Base-by-base conservation (phyloP, 768 basidiomycete species). In the Boletus sp. region DNA sequence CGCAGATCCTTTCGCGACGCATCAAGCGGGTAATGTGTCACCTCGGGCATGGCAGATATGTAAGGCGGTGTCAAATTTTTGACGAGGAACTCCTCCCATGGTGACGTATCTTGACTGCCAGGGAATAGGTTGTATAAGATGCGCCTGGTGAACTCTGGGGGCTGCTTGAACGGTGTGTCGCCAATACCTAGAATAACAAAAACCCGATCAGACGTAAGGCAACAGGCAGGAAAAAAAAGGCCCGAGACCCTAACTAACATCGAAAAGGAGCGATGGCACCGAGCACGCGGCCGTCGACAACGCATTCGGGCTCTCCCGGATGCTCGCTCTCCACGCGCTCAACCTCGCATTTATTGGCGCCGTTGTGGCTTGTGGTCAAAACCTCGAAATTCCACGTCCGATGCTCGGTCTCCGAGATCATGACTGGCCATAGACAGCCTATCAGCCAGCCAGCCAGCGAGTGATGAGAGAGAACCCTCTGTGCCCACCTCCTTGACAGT, bases 181-280 rank as follows among this genome's bases (percentile, higher is more conserved):
- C 85, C 85, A 49, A 87, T 75, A 67, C 84, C 85, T 87, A 51
- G 38, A 50, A 19, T 54, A 44, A 58, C 41, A 54, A 53, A 43
- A 47, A 21, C 33, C 33, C 57, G 45, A 38, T 59, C 48, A 53
- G 51, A 47, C 47, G 51, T 54, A 53, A 51, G 49, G 23, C 32
- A 42, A 54, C 41, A 47, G 44, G 41, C 44, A n/a, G 38, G 29
- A 47, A 39, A 38, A 47, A 32, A 25, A 25, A 45, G 29, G 39
- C 43, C 40, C 50, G 62, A 65, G 58, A 59, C 40, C 41, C 46
- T 50, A 45, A 78, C 83, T 63, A 65, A 89, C 88, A 86, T 71
- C 89, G 79, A 61, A 85, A 87, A 49, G 88, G 87, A 4, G 88
- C 86, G 29, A 91, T 80, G 52, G 86, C 87, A 51, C 89, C 89